Evolutionary conservation across 2,329 filamentous ascomycete species (phyloP), one percentile per base, ranked within the genome.

Genomic region (Epichloe sp.): DNA sequence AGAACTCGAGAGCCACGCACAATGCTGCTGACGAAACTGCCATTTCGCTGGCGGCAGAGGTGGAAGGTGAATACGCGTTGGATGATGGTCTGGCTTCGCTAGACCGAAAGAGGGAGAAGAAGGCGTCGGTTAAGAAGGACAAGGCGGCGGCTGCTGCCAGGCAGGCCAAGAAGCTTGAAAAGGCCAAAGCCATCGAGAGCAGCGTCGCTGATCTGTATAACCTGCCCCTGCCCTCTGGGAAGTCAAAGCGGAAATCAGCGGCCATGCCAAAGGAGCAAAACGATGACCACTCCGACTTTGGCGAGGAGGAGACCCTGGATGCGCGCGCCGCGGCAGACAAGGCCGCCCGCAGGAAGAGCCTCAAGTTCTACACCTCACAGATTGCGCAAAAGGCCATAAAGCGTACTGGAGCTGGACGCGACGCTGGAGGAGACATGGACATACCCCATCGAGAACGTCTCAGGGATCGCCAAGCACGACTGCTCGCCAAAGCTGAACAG

Each of bases 281-380:
- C 23, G 78, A 78, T 48, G 80, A 85, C 54, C 79, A 87, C 60
- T 95, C 89, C 3, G 93, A 98, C 71, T 91, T 98, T 63, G 93
- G 91, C 59, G 93, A 98, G 61, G 89, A 95, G 65, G 84, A 87
- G 15, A 71, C 75, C 4, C 78, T 97, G 53, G 88, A 89, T 50
- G 81, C 83, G 11, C 78, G 82, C 54, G 82, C 91, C 54, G 85
- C 88, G 1, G 86, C 86, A 42, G 88, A 95, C 61, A 98, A 98
- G 70, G 86, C 84, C 0, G 79, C 81, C 53, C 86, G 86, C 67
- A 95, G 93, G 76, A 95, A 94, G 75, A 88, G 82, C 56, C 78
- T 98, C 52, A 86, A 89, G 55, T 98, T 98, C 75, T 98, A 98
- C 77, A 97, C 94, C 2, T 95, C 90, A 3, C 93, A 98, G 65